A percentile compares a stretch with the other conserved stretches of the same genome.
Evolutionary conservation across 805 yeast species (phyloP).

Genomic region (Candida mattraensis): DNA sequence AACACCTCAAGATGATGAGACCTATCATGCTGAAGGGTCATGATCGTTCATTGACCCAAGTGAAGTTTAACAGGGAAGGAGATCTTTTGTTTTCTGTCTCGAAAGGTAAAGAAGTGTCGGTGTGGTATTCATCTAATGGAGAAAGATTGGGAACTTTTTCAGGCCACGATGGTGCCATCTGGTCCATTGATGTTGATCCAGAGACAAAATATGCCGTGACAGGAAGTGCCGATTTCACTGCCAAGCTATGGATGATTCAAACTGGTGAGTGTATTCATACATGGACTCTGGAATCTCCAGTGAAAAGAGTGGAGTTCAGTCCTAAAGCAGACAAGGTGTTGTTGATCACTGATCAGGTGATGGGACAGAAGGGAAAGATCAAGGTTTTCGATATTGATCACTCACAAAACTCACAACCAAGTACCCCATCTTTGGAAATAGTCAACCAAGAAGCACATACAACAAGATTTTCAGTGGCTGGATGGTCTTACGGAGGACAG

Average conservation of each 20-base stretch:
- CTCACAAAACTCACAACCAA: slow-evolving; percentile 42
- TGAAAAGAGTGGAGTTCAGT: slow-evolving; percentile 83
- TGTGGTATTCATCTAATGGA: slow-evolving; percentile 95
- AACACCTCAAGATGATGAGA: slow-evolving; percentile 47
- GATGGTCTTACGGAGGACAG: slow-evolving; percentile 77
- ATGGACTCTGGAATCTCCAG: slow-evolving; percentile 81
- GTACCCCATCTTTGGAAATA: slow-evolving; percentile 60
- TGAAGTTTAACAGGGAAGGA: slow-evolving; percentile 93
- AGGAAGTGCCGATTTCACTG: slow-evolving; percentile 86
- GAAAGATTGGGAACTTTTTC: slow-evolving; percentile 92
- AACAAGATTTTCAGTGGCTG: slow-evolving; percentile 71
- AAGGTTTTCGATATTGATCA: slow-evolving; percentile 62
- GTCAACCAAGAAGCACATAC: slow-evolving; percentile 48
- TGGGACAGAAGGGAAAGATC: slow-evolving; percentile 84
- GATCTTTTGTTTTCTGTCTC: slow-evolving; percentile 90
- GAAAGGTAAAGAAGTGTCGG: slow-evolving; percentile 84
- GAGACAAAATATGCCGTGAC: slow-evolving; percentile 72
- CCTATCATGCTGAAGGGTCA: slow-evolving; percentile 84
- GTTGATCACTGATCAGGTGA: slow-evolving; percentile 85
- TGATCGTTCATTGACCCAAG: slow-evolving; percentile 96
- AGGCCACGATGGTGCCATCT: slow-evolving; percentile 91
- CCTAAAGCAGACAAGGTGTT: slow-evolving; percentile 69
- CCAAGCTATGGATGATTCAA: slow-evolving; percentile 80
- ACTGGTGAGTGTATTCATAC: slow-evolving; percentile 75
- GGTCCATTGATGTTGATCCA: slow-evolving; percentile 86